Evolutionary conservation across 192 early-diverging fungal genomes (phyloP).

Genomic region (Gaertneriomyces sp.): DNA sequence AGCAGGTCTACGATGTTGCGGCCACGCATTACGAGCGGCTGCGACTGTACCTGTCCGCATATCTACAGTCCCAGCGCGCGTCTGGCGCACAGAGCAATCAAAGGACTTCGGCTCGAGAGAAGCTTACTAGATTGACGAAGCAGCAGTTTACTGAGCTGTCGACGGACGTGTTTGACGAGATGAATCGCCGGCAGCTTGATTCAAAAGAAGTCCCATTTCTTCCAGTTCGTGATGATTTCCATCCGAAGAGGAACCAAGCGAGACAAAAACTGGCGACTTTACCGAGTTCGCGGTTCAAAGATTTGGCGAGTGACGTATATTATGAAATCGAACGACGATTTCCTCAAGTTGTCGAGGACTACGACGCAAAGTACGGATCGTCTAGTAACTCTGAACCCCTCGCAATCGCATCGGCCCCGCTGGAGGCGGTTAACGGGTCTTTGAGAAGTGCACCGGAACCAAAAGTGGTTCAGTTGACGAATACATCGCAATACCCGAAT

Average conservation of each 20-base stretch:
- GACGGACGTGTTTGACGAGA: slow-evolving; percentile 94
- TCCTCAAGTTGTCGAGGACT: slow-evolving; percentile 31
- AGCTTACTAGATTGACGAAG: slow-evolving; percentile 71
- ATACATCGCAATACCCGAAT: slow-evolving; percentile 5
- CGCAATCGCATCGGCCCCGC: not conserved
- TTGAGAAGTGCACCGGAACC: slow-evolving; percentile 16
- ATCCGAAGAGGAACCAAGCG: slow-evolving; percentile 94
- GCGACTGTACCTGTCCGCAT: slow-evolving; percentile 44
- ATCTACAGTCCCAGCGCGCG: slow-evolving; percentile 36
- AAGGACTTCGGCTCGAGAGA: slow-evolving; percentile 52
- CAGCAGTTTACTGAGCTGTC: slow-evolving; percentile 92
- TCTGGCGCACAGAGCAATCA: slow-evolving; percentile 35
- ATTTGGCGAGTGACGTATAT: slow-evolving; percentile 86
- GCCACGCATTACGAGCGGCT: slow-evolving; percentile 52
- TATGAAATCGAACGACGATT: slow-evolving; percentile 56
- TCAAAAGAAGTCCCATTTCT: slow-evolving; percentile 70
- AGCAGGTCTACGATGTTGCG: slow-evolving; percentile 37
- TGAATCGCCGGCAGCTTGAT: slow-evolving; percentile 63
- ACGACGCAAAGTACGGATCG: slow-evolving; percentile 23
- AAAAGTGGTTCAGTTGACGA: slow-evolving; percentile 14
- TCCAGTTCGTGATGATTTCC: slow-evolving; percentile 79
- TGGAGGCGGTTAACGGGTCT: not conserved
- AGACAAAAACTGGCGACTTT: slow-evolving; percentile 95
- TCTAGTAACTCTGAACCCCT: not conserved
- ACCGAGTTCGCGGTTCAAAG: slow-evolving; percentile 79